Evolutionary conservation across 495 filamentous ascomycete species (phyloP), one percentile per base, ranked within the genome.

Genomic region (Aspergillus sparsus): DNA sequence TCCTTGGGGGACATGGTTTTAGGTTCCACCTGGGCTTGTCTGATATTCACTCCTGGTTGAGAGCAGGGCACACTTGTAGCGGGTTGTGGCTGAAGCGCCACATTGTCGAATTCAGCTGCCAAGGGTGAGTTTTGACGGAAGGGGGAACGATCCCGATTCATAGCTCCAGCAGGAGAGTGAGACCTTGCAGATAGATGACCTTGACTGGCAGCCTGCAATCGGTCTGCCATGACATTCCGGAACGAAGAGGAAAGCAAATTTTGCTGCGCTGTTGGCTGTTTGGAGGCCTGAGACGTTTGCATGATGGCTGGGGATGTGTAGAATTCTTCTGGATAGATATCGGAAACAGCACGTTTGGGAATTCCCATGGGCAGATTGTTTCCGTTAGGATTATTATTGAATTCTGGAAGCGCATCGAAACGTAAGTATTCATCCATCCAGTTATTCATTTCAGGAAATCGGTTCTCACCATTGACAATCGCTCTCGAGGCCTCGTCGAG

Each of bases 1-100:
- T 98, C 94, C 78, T 97, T 96, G 34, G 94, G 94, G 12, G 94
- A 98, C 53, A 98, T 97, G 6, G 95, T 97, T 69, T 90, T 90
- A 0, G 90, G 86, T 11, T 85, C 60, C 7, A 55, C 59, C 33
- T 67, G 66, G 44, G 60, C 33, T 21, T 72, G 63, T 42, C 57
- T 57, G 52, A 77, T 65, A 27, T 62, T 71, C 67, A 77, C 62
- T 1, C 60, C 69, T 53, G 71, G 68, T 45, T 76, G 66, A 44
- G 60, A 13, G 81, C 81, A 65, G 67, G 67, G 68, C 63, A 67
- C 57, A 70, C 70, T 62, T 74, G 83, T 61, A 74, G 74, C 66
- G n/a, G 69, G 66, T 0, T 69, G 49, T 41, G 66, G 64, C 60
- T 74, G 76, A 37, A 79, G 62, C 44, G 63, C 57, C 9, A 61